A percentile compares a stretch with the other conserved stretches of the same genome.
Conservation (phyloP, 1,284 basidiomycete genomes). For the Ceratobasidium sp. region DNA sequence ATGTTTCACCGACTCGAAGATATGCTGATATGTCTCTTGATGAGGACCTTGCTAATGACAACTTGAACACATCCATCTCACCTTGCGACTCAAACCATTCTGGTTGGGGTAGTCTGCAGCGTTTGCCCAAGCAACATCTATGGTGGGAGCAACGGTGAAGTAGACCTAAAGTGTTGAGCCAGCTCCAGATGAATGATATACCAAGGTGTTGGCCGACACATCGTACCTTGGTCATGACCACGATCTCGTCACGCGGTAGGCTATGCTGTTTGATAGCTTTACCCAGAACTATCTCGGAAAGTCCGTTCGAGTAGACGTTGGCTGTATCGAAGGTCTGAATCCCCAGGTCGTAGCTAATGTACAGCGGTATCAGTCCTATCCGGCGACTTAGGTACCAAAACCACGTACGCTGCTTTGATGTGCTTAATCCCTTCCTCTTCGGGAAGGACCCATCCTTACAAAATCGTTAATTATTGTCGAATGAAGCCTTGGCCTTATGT, state of each 20-base stretch:
- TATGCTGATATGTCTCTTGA: constrained; percentile 52
- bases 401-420: constrained; percentile 56
- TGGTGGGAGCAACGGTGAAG: too few relatives aligned
- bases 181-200: neutral
- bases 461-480: too few relatives aligned
- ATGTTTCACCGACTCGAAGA: constrained; percentile 51
- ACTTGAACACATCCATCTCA: constrained; percentile 27
- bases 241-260: constrained; percentile 49
- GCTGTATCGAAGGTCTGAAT: constrained; percentile 69
- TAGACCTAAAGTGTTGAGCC: too few relatives aligned
- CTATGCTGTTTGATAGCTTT: constrained; percentile 53
- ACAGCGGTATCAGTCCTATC: neutral
- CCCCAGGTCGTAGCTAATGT: constrained; percentile 58
- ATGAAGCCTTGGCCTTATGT: too few relatives aligned
- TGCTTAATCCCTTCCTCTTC: constrained; percentile 56
- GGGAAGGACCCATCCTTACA: constrained; percentile 53
- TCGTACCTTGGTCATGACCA: constrained; percentile 52
- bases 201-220: constrained; percentile 21
- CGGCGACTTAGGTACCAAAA: constrained; percentile 4
- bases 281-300: constrained; percentile 50
- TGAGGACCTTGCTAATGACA: constrained; percentile 53
- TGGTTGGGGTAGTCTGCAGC: constrained; percentile 57
- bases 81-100: constrained; percentile 57
- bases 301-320: constrained; percentile 54
- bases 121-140: neutral